A percentile compares a stretch with the other conserved stretches of the same genome.
These are phyloP conservation scores for Teratosphaeria epicoccoides DNA, from an alignment of 2,329 filamentous ascomycete species.

Conservation along the genomic window DNA sequence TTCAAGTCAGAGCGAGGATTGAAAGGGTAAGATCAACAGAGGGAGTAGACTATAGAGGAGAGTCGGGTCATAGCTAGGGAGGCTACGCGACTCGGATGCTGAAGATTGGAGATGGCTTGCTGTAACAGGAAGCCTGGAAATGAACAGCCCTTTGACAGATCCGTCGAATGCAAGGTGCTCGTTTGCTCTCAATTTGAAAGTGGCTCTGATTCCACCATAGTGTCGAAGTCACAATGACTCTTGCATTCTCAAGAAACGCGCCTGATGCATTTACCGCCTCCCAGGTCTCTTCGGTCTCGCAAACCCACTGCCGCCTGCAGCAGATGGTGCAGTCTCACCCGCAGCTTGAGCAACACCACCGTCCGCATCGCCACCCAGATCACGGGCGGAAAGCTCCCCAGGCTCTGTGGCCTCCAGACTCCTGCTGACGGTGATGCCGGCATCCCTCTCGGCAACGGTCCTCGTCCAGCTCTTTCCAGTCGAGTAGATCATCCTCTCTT, in stretches of 20 bases:
- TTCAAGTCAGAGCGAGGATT: no score
- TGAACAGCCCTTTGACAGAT: no score
- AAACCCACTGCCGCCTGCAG: constrained; percentile 57
- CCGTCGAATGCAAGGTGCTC: no score
- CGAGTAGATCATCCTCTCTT: constrained; percentile 77
- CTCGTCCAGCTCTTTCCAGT: constrained; percentile 41
- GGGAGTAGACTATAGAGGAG: no score
- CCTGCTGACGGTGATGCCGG: constrained; percentile 57
- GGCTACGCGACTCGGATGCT: no score
- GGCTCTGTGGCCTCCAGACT: constrained; percentile 56
- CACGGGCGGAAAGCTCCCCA: constrained; percentile 57
- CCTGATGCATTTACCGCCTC: constrained; percentile 32
- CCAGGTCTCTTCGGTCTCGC: constrained; percentile 71
- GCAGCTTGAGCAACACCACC: constrained; percentile 49
- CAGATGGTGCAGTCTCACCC: constrained; percentile 39
- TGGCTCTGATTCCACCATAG: no score
- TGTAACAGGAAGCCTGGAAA: no score
- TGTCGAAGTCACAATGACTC: neutral
- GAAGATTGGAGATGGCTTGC: no score
- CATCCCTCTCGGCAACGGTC: constrained; percentile 57
- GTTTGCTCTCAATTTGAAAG: no score
- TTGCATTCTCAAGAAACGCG: neutral
- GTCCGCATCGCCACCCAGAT: constrained; percentile 32
- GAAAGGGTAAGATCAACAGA: no score
- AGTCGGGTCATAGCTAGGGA: no score